Percentiles rank a stretch among this genome's conserved stretches.
These are phyloP conservation scores for Berberis thunbergii DNA, from an alignment of 164 flowering plant genomes.

Conservation along the genomic window DNA sequence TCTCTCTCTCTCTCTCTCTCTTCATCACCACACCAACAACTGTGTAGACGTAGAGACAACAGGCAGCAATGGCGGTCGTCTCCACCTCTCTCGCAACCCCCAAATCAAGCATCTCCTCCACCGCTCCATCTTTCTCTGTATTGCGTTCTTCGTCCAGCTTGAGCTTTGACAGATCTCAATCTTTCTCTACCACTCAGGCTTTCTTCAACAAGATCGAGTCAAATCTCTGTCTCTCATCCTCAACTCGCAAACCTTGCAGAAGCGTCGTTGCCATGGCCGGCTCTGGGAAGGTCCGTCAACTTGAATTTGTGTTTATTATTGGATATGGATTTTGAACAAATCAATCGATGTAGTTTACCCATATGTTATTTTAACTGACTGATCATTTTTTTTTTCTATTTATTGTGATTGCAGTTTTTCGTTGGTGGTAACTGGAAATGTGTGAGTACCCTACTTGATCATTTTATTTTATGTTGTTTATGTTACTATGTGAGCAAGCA, in stretches of 20 bases:
- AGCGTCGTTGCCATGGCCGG: background rate
- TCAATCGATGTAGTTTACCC: no score
- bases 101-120: background rate
- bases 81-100: background rate
- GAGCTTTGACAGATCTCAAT: background rate
- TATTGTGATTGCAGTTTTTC: slow-evolving; percentile 72
- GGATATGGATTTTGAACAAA: no score
- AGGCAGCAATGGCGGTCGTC: background rate
- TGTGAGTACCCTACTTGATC: slow-evolving; percentile 42
- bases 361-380: no score
- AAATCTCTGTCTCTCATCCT: background rate
- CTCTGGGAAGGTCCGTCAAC: background rate
- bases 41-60: background rate
- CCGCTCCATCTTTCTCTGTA: background rate
- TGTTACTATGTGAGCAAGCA: background rate
- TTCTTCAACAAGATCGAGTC: background rate
- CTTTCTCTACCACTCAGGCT: background rate
- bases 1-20: no score
- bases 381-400: background rate
- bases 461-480: background rate
- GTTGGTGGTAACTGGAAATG: slow-evolving; percentile 99
- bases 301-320: no score
- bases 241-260: background rate
- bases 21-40: background rate
- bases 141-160: background rate